phyloP scores from a whole-genome alignment of 352 stramenopile genomes.

The Pythium pyrilobum region DNA sequence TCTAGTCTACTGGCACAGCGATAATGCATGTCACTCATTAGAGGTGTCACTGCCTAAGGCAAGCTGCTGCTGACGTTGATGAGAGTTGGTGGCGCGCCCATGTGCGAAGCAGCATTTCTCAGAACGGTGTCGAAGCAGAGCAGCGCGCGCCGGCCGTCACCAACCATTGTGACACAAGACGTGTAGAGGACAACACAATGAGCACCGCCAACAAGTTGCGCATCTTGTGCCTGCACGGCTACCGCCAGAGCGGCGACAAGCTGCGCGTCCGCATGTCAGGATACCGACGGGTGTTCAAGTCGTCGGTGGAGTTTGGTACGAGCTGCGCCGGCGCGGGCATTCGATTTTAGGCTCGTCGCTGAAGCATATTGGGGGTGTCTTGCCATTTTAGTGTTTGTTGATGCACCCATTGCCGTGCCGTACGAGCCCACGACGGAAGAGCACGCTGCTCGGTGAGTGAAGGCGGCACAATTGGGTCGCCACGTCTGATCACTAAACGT shows the following conservation, averaged over 20 bases:
- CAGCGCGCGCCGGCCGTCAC: neutral
- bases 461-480: too few species aligned
- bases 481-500: neutral
- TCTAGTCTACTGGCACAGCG: neutral
- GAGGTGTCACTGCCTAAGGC: neutral
- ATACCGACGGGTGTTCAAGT: slow-evolving; percentile 70
- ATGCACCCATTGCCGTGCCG: slow-evolving; percentile 64
- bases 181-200: slow-evolving; percentile 2
- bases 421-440: slow-evolving; percentile 60
- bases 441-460: slow-evolving; percentile 35
- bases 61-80: slow-evolving; percentile 1
- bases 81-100: neutral
- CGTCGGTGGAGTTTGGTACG: slow-evolving; percentile 76
- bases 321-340: too few species aligned
- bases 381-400: slow-evolving; percentile 69
- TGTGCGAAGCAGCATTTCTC: slow-evolving; percentile 15
- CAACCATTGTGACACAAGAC: neutral
- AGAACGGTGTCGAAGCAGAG: slow-evolving; percentile 8
- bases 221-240: slow-evolving; percentile 83
- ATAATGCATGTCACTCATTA: neutral
- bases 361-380: too few species aligned
- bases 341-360: too few species aligned
- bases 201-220: slow-evolving; percentile 44
- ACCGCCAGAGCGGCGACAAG: slow-evolving; percentile 72
- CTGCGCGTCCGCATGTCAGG: slow-evolving; percentile 68